These are phyloP conservation scores for Sclerotinia sclerotiorum DNA, from an alignment of 2,329 filamentous ascomycete genomes.

Conservation along the genomic window DNA sequence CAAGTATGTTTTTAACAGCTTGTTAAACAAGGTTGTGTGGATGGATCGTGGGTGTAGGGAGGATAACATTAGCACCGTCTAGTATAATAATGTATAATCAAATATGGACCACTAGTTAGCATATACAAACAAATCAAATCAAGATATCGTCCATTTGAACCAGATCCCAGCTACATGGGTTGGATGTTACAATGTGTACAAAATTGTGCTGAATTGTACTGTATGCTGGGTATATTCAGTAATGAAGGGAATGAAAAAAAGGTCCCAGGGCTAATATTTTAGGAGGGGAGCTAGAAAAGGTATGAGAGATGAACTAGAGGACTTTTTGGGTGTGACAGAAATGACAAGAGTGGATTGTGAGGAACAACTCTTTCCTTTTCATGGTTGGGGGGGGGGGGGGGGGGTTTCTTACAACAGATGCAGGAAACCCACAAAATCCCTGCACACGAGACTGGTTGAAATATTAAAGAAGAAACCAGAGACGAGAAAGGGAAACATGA, in stretches of 20 bases:
- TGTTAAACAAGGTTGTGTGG: constrained; percentile 5
- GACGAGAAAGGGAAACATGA: not conserved
- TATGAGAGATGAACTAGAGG: not conserved
- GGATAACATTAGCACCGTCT: not conserved
- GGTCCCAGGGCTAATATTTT: not conserved
- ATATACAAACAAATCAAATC: not conserved
- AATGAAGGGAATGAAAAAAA: not conserved
- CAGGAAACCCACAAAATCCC: constrained; percentile 14
- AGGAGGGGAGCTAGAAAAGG: not conserved
- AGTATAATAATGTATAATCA: too few relatives aligned
- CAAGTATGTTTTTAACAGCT: not conserved
- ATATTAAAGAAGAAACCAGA: not conserved
- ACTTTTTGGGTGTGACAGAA: not conserved
- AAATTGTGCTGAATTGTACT: not conserved
- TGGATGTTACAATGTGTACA: not conserved
- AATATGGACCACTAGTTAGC: not conserved
- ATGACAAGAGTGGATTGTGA: not conserved
- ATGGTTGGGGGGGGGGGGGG: not conserved
- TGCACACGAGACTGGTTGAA: constrained; percentile 12
- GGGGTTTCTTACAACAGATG: not conserved
- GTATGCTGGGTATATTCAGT: not conserved
- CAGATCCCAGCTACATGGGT: not conserved
- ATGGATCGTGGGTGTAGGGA: not conserved
- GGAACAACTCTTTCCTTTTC: not conserved
- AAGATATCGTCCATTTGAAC: not conserved